phyloP scores from a whole-genome alignment of 139 green algal genomes.

The Yamagishiella unicocca region DNA sequence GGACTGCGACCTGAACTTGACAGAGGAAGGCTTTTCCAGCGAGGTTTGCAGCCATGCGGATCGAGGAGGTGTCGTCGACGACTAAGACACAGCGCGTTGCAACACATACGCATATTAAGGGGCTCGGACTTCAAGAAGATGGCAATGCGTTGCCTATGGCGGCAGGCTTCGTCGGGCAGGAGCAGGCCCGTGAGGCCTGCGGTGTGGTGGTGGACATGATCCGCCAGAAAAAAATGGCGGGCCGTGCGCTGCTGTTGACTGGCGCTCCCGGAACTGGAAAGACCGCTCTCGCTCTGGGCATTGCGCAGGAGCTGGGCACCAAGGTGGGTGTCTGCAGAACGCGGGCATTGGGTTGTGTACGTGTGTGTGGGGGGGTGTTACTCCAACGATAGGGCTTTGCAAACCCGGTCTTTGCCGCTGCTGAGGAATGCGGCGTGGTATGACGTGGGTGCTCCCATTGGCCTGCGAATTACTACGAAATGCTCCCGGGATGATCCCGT shows the following conservation, averaged over 20 bases:
- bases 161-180: constrained; percentile 96
- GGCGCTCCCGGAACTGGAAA: constrained; percentile 98
- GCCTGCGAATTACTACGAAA: too few relatives aligned
- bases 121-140: constrained; percentile 91
- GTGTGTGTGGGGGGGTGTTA: too few relatives aligned
- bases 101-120: constrained; percentile 99
- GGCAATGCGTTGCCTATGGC: constrained; percentile 81
- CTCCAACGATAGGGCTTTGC: too few relatives aligned
- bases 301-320: constrained; percentile 94
- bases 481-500: too few relatives aligned
- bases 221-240: constrained; percentile 97
- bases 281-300: constrained; percentile 97
- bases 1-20: too few relatives aligned
- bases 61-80: constrained; percentile 95
- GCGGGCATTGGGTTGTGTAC: too few relatives aligned
- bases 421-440: too few relatives aligned
- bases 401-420: too few relatives aligned
- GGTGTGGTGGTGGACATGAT: constrained; percentile 99
- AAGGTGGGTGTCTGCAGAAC: too few relatives aligned
- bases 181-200: constrained; percentile 94
- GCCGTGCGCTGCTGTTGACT: constrained; percentile 94
- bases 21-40: too few relatives aligned
- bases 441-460: too few relatives aligned
- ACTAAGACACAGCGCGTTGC: constrained; percentile 96
- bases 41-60: constrained; percentile 66